A percentile compares a stretch with the other conserved stretches of the same genome.
Evolutionary conservation across 2,329 filamentous ascomycete species (phyloP).

Genomic region (Cadophora malorum): DNA sequence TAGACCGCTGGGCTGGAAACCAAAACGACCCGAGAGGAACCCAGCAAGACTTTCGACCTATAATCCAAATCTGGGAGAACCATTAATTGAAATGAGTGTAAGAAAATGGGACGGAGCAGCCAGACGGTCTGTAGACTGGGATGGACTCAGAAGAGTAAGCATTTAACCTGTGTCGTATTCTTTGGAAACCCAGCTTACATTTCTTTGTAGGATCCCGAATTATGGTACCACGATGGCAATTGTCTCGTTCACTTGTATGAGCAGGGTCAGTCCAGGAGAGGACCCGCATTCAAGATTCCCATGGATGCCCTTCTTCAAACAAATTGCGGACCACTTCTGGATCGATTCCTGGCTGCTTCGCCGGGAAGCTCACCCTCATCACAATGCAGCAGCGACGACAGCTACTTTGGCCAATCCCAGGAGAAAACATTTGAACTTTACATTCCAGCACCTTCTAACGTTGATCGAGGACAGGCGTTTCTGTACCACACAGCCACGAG

Average conservation of each 20-base stretch:
- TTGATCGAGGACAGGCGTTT: conserved; percentile 60
- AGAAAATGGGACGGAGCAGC: conserved; percentile 48
- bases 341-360: conserved; percentile 52
- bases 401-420: conserved; percentile 31
- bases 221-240: conserved; percentile 72
- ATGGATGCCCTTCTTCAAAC: conserved; percentile 62
- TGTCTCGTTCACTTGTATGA: conserved; percentile 73
- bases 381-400: conserved; percentile 26
- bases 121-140: conserved; percentile 49
- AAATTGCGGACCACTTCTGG: conserved; percentile 66
- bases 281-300: conserved; percentile 71
- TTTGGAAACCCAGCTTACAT: neutral
- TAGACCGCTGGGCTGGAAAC: conserved; percentile 37
- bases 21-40: conserved; percentile 22
- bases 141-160: conserved; percentile 52
- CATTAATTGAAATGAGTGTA: conserved; percentile 37
- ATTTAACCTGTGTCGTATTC: too few species aligned
- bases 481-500: conserved; percentile 71
- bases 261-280: conserved; percentile 67
- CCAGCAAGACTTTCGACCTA: conserved; percentile 5
- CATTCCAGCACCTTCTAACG: conserved; percentile 67
- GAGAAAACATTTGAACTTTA: conserved; percentile 61
- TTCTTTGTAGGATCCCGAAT: conserved; percentile 66
- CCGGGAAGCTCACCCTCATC: conserved; percentile 28
- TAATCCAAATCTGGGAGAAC: conserved; percentile 20